Evolutionary conservation across 495 filamentous ascomycete genomes (phyloP), one percentile per base, ranked within the genome.

Genomic region (Clavariopsis aquatica): DNA sequence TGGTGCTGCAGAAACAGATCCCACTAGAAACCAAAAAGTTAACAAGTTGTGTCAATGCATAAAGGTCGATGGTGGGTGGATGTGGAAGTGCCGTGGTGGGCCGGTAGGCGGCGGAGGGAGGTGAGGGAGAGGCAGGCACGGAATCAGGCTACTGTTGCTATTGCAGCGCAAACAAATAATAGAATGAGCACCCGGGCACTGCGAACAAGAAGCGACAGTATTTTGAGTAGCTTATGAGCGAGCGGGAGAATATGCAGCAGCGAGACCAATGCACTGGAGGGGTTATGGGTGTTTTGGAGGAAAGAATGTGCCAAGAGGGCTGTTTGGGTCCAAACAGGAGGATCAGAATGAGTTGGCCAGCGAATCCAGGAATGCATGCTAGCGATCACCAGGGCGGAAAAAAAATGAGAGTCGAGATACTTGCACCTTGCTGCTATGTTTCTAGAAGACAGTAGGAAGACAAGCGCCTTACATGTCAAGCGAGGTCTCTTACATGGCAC

Each of bases 1-100:
- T 57, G 29, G 38, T 22, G n/a, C 53, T 36, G 17, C 6, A 7
- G 36, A n/a, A 41, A 58, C 49, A 27, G 28, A 46, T 41, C 12
- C 22, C 43, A 0, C 34, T 28, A 45, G 31, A 13, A 62, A 52
- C 64, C 58, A 62, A 62, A 60, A 62, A 57, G 26, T 62, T 36
- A 60, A 56, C 27, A 56, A 60, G 28, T 22, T 46, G 22, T 34
- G 15, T 57, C 64, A 66, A 66, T 66, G 64, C 64, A 66, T 66
- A 66, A 54, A 38, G 55, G 45, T 56, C 57, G 22, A 49, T 26
- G 26, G 49, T 19, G 45, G 52, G n/a, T n/a, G n/a, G n/a, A n/a
- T 2, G 41, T 13, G 41, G 15, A 34, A 17, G 61, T 38, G 13
- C 26, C 38, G 22, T 26, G 20, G 41, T 2, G 28, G 52, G 17